Base-by-base conservation (phyloP, 805 yeast species). In the Kluyveromyces dobzhanskii region DNA sequence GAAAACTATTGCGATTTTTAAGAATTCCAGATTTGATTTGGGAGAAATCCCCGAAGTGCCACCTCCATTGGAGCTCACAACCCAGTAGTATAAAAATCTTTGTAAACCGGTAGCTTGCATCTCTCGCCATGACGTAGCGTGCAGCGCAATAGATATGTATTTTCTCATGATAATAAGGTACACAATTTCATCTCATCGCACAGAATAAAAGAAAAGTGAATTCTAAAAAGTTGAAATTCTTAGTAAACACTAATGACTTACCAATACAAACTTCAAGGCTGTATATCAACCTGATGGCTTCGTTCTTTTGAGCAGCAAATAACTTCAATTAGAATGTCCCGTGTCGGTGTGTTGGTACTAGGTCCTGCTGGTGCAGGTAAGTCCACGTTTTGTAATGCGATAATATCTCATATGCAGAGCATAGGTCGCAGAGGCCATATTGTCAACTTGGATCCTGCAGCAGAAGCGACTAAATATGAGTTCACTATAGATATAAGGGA, bases 301-400 rank as follows among this genome's bases (percentile, higher is more conserved):
- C n/a, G n/a, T n/a, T n/a, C n/a, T n/a, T n/a, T n/a, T n/a, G n/a
- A n/a, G n/a, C n/a, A n/a, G n/a, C n/a, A n/a, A n/a, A n/a, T n/a
- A n/a, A n/a, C n/a, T 6, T 5, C n/a, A 7, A 14, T 7, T 27
- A 40, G 8, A 17, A 90, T 92, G 98, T 86, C 97, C 3, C 72
- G 95, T 64, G 95, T 87, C 2, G 98, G 97, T 42, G 90, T 86
- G 10, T 66, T 92, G 45, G 95, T 88, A 1, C 63, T 92, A 47
- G 98, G 98, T 1, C 98, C 98, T 14, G 98, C 98, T 1, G 98
- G 98, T 28, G 97, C 84, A 8, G 98, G 98, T 9, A 90, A 83
- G 61, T 78, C 92, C 34, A 86, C 98, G 0, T 92, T 90, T 56
- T 90, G 97, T 65, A 84, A 85, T 53, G 70, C 95, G 3, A 72